phyloP scores from a whole-genome alignment of 306 rosid species.

The Acacia crassicarpa region DNA sequence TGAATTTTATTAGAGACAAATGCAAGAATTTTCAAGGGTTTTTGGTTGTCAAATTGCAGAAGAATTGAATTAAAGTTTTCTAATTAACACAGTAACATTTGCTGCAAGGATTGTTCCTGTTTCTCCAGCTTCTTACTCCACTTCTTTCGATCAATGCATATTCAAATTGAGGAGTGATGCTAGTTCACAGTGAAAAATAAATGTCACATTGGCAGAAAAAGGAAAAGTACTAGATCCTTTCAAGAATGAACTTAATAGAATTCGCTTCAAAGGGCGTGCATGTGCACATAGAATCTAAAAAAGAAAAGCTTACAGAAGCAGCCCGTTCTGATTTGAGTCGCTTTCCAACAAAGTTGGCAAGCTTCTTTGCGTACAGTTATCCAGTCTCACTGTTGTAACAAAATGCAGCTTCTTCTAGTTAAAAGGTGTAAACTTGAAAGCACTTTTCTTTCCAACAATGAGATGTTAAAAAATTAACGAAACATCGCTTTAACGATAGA shows the following conservation, averaged over 20 bases:
- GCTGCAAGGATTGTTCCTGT: neutral
- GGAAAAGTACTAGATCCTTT: neutral
- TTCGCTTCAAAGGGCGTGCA: neutral
- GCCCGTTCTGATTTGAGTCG: conserved; percentile 93
- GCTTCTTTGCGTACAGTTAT: conserved; percentile 84
- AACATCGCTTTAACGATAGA: neutral
- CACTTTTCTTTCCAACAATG: neutral
- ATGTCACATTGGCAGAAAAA: conserved; percentile 7
- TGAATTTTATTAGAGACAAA: neutral
- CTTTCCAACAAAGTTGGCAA: conserved; percentile 83
- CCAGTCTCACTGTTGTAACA: conserved; percentile 73
- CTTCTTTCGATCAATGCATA: neutral
- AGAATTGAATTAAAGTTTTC: neutral
- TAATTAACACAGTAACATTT: neutral
- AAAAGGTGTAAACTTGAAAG: conserved; percentile 10
- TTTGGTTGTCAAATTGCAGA: neutral
- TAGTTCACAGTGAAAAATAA: conserved; percentile 9
- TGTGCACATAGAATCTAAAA: conserved; percentile 12
- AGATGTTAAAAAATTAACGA: neutral
- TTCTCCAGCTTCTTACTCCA: neutral
- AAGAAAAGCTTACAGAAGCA: conserved; percentile 95
- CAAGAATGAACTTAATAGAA: conserved; percentile 19
- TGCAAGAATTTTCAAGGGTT: neutral
- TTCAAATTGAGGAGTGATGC: neutral
- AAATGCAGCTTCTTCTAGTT: conserved; percentile 28